Evolutionary conservation across 2,329 filamentous ascomycete species (phyloP).

Genomic region (Fusarium sp.): DNA sequence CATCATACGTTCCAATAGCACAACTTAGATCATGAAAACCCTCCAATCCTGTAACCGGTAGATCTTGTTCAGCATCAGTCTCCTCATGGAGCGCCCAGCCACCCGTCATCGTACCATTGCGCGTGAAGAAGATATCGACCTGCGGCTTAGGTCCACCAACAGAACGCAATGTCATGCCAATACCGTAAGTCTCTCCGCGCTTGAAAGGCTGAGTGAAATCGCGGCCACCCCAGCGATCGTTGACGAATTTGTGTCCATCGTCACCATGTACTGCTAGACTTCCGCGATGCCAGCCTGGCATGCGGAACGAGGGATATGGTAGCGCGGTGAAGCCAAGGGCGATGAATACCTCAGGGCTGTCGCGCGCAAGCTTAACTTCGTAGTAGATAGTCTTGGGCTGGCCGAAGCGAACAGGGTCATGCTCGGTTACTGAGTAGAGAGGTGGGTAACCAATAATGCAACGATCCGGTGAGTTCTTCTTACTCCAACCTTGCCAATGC

Average conservation of each 20-base stretch:
- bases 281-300: slow-evolving; percentile 84
- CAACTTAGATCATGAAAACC: slow-evolving; percentile 76
- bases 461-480: slow-evolving; percentile 62
- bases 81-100: slow-evolving; percentile 81
- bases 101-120: slow-evolving; percentile 67
- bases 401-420: slow-evolving; percentile 61
- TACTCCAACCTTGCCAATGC: slow-evolving; percentile 59
- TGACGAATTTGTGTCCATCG: slow-evolving; percentile 79
- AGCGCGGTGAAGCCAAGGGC: slow-evolving; percentile 76
- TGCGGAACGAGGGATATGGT: slow-evolving; percentile 79
- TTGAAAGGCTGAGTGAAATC: slow-evolving; percentile 72
- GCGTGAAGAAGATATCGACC: slow-evolving; percentile 70
- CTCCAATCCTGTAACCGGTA: slow-evolving; percentile 72
- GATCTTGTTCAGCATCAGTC: slow-evolving; percentile 69
- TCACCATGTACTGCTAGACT: slow-evolving; percentile 81
- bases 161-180: slow-evolving; percentile 72
- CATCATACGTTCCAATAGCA: slow-evolving; percentile 75
- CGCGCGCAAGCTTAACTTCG: slow-evolving; percentile 67
- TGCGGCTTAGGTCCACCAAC: slow-evolving; percentile 42
- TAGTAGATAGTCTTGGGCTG: slow-evolving; percentile 71
- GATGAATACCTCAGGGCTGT: slow-evolving; percentile 60
- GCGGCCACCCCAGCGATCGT: slow-evolving; percentile 77
- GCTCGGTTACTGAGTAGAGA: slow-evolving; percentile 69
- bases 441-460: slow-evolving; percentile 75
- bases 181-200: slow-evolving; percentile 72